Percentiles rank a stretch among this genome's conserved stretches.
phyloP scores from a whole-genome alignment of 768 basidiomycete genomes.

The Podaxis pistillaris region DNA sequence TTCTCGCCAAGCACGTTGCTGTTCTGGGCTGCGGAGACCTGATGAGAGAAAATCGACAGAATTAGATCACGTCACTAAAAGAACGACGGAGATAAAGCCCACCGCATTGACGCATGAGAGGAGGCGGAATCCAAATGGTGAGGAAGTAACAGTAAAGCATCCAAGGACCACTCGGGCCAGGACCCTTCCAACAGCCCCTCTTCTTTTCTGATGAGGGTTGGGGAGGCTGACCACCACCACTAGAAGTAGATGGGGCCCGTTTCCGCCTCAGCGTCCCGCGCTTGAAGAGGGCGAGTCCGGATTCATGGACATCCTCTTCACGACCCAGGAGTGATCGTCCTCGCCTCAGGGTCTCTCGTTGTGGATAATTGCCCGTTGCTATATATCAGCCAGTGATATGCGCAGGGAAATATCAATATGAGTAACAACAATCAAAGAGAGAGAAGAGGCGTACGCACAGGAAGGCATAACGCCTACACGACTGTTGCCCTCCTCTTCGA shows the following conservation, averaged over 20 bases:
- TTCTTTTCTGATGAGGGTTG: conserved; percentile 35
- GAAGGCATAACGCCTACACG: conserved; percentile 76
- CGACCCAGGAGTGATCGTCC: conserved; percentile 88
- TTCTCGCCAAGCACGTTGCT: conserved; percentile 96
- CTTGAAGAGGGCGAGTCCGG: conserved; percentile 90
- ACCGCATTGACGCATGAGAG: conserved; percentile 79
- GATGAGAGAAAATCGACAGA: conserved; percentile 11
- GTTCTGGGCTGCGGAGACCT: conserved; percentile 90
- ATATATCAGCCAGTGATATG: not conserved
- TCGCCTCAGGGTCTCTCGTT: conserved; percentile 60
- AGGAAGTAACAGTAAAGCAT: conserved; percentile 90
- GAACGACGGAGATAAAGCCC: conserved; percentile 28
- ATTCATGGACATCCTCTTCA: conserved; percentile 89
- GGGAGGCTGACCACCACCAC: conserved; percentile 35
- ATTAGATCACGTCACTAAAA: not conserved
- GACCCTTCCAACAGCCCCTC: conserved; percentile 66
- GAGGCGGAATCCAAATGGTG: conserved; percentile 80
- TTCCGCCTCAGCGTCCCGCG: conserved; percentile 79
- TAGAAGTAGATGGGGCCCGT: conserved; percentile 43
- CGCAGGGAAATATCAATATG: conserved; percentile 4
- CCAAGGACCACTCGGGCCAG: conserved; percentile 92
- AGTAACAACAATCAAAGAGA: conserved; percentile 15
- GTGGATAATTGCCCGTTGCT: conserved; percentile 83
- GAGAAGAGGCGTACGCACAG: conserved; percentile 50
- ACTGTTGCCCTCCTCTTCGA: conserved; percentile 66